Conservation (phyloP, 1,139 yeast genomes). For the Geotrichum cucujoidarum region DNA sequence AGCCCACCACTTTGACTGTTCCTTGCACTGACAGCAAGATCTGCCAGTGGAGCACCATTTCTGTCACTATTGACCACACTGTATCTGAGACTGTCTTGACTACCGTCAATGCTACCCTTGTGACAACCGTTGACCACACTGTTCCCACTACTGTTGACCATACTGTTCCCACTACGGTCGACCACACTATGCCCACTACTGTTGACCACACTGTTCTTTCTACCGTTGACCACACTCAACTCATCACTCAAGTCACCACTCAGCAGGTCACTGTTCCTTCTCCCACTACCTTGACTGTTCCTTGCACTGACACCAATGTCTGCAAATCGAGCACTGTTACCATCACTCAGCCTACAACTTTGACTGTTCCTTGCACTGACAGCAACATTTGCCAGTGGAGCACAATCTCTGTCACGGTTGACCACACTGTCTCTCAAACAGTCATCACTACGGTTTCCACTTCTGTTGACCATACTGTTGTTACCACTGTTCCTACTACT, state of each 20-base stretch:
- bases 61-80: neutral
- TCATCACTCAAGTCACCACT: constrained; percentile 10
- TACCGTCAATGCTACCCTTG: constrained; percentile 7
- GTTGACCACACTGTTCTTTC: neutral
- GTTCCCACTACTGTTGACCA: neutral
- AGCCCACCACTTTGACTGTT: constrained; percentile 5
- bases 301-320: constrained; percentile 6
- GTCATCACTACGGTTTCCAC: constrained; percentile 6
- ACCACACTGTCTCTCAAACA: neutral
- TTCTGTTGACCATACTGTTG: neutral
- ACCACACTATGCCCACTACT: neutral
- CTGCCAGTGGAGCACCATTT: constrained; percentile 3
- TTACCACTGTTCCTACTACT: neutral
- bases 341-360: neutral
- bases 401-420: constrained; percentile 3
- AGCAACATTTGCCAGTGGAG: constrained; percentile 5
- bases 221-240: constrained; percentile 4
- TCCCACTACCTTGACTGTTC: constrained; percentile 9
- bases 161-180: neutral
- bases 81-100: neutral
- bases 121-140: neutral
- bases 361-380: constrained; percentile 12
- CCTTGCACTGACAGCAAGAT: constrained; percentile 5
- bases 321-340: constrained; percentile 9
- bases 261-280: constrained; percentile 9